Base-by-base conservation (phyloP, 805 yeast genomes). In the Kodamaea restingae region DNA sequence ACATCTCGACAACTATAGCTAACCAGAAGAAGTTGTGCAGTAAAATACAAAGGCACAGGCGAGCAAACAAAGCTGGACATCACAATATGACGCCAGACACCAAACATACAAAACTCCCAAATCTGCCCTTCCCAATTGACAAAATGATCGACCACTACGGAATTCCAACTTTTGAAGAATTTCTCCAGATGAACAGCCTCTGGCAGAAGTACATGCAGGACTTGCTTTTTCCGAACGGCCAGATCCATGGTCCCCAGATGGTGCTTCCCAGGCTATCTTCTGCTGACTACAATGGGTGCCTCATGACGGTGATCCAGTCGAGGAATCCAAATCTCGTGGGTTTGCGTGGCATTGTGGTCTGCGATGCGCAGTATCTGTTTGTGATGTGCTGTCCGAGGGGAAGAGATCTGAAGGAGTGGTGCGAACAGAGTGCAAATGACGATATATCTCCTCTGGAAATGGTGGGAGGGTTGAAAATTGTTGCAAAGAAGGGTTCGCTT, bases 211-310 rank as follows among this genome's bases (percentile, higher is more conserved):
- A 88, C 54, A 77, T 81, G 35, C 64, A 61, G 24, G 82, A 79
- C 31, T 60, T 86, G 3, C 47, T 85, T 7, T 71, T 66, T 34
- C 62, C 68, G 1, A 55, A 49, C 4, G 52, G 45, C 18, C 47
- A 46, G 11, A 45, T 61, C 17, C 65, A 64, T 4, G 44, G 54
- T 8, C 36, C 56, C 21, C 45, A 54, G 18, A 48, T 60, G 25
- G 46, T 79, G 1, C 57, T 84, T 15, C 65, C 76, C 4, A 79
- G 81, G 48, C 61, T 88, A 29, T 73, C 91, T 1, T 73, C 82
- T 44, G 86, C 93, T 1, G 97, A 88, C 52, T 84, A 75, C 60
- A 83, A 82, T 49, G 96, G 97, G 3, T 76, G 93, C n/a, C 56
- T 59, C 30, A 41, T 88, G 10, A 69, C 68, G 10, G 88, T 88